Evolutionary conservation across 2,329 filamentous ascomycete species (phyloP).

Genomic region (Penicillium sp.): DNA sequence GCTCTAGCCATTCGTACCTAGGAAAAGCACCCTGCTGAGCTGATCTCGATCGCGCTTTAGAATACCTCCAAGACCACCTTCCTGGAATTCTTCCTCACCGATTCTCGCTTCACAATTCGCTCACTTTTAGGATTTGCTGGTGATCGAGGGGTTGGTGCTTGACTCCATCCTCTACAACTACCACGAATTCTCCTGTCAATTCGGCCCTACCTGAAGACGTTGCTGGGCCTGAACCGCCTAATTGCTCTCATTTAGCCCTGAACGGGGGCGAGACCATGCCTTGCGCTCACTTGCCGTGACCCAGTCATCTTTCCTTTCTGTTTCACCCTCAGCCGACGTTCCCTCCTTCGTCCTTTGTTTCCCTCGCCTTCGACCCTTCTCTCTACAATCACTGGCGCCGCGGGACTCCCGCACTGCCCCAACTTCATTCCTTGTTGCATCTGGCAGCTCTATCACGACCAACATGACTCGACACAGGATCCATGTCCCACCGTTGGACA

Average conservation of each 20-base stretch:
- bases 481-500: slow-evolving; percentile 33
- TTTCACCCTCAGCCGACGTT: not conserved
- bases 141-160: not conserved
- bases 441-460: not conserved
- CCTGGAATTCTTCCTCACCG: not conserved
- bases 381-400: not conserved
- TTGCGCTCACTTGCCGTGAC: not conserved
- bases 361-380: not conserved
- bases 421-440: not conserved
- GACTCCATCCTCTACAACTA: too few species aligned
- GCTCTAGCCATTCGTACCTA: not conserved
- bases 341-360: not conserved
- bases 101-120: not conserved
- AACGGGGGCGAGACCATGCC: not conserved
- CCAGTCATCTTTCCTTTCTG: not conserved
- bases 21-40: not conserved
- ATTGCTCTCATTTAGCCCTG: not conserved
- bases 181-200: not conserved
- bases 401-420: not conserved
- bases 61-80: not conserved
- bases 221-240: not conserved
- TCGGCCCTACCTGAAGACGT: not conserved
- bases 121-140: not conserved
- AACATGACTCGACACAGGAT: slow-evolving; percentile 28
- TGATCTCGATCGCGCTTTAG: not conserved